Evolutionary conservation across 1,284 basidiomycete genomes (phyloP).

Genomic region (Cryptococcus sp.): DNA sequence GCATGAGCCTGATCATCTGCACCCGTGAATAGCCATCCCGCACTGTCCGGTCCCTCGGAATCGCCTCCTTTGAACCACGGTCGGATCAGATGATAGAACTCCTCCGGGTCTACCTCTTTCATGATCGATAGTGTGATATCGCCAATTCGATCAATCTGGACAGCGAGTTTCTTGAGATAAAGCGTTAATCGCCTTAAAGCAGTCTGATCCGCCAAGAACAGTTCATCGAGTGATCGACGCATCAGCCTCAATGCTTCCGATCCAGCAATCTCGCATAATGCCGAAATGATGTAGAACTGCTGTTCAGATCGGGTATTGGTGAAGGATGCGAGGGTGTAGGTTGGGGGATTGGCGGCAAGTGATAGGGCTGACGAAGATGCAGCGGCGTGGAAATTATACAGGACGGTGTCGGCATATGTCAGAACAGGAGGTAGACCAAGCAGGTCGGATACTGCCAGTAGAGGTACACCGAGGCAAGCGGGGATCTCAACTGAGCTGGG

Average conservation of each 20-base stretch:
- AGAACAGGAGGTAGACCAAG: slow-evolving; percentile 84
- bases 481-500: slow-evolving; percentile 34
- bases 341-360: slow-evolving; percentile 54
- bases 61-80: slow-evolving; percentile 91
- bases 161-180: slow-evolving; percentile 65
- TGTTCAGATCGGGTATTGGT: slow-evolving; percentile 78
- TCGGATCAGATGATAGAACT: slow-evolving; percentile 79
- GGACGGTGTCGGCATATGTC: slow-evolving; percentile 88
- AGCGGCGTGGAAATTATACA: slow-evolving; percentile 73
- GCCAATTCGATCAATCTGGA: slow-evolving; percentile 63
- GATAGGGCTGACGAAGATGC: slow-evolving; percentile 55
- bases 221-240: slow-evolving; percentile 84
- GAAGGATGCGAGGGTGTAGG: slow-evolving; percentile 61
- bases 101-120: slow-evolving; percentile 67
- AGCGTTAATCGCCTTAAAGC: slow-evolving; percentile 67
- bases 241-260: slow-evolving; percentile 80
- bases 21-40: slow-evolving; percentile 79
- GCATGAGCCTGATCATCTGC: slow-evolving; percentile 54
- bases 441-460: slow-evolving; percentile 67
- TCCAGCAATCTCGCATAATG: slow-evolving; percentile 87
- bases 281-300: slow-evolving; percentile 83
- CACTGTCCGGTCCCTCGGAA: slow-evolving; percentile 56
- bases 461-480: slow-evolving; percentile 55
- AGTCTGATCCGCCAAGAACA: slow-evolving; percentile 78
- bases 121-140: slow-evolving; percentile 63